These are phyloP conservation scores for Salix purpurea DNA, from an alignment of 345 rosid species.

Conservation along the genomic window DNA sequence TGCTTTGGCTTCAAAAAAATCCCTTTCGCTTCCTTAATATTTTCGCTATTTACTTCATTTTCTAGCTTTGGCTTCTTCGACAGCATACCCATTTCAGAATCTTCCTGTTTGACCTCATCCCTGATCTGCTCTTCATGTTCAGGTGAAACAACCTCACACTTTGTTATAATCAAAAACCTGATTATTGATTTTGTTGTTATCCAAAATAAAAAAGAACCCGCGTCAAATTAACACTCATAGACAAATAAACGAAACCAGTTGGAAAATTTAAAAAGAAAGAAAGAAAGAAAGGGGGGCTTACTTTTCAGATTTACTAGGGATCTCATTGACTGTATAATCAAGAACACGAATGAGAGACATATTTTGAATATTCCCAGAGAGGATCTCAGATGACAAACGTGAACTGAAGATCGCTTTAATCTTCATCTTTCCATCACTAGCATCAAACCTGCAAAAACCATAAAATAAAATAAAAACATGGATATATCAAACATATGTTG, in stretches of 20 bases:
- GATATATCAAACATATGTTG: background rate
- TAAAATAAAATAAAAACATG: background rate
- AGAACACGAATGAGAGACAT: constrained; percentile 61
- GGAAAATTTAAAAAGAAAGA: background rate
- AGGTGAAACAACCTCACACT: constrained; percentile 66
- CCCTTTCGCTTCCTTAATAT: constrained; percentile 27
- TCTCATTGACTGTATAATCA: constrained; percentile 74
- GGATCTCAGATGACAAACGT: constrained; percentile 51
- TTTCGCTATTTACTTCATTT: constrained; percentile 24
- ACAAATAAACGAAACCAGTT: background rate
- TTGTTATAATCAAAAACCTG: constrained; percentile 69
- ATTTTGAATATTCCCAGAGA: constrained; percentile 68
- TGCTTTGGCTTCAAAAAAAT: constrained; percentile 66
- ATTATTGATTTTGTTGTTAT: background rate
- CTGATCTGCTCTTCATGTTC: constrained; percentile 63
- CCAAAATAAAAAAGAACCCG: background rate
- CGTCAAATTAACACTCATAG: background rate
- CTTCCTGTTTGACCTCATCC: constrained; percentile 24
- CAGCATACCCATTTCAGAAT: constrained; percentile 1
- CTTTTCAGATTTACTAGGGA: constrained; percentile 82
- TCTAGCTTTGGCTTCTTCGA: constrained; percentile 48
- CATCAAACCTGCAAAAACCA: constrained; percentile 52
- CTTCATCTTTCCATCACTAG: constrained; percentile 69
- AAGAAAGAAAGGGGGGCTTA: constrained; percentile 1
- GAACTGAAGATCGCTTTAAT: constrained; percentile 66